Base-by-base conservation (phyloP, 352 stramenopile species). In the Globisporangium megalacanthum region DNA sequence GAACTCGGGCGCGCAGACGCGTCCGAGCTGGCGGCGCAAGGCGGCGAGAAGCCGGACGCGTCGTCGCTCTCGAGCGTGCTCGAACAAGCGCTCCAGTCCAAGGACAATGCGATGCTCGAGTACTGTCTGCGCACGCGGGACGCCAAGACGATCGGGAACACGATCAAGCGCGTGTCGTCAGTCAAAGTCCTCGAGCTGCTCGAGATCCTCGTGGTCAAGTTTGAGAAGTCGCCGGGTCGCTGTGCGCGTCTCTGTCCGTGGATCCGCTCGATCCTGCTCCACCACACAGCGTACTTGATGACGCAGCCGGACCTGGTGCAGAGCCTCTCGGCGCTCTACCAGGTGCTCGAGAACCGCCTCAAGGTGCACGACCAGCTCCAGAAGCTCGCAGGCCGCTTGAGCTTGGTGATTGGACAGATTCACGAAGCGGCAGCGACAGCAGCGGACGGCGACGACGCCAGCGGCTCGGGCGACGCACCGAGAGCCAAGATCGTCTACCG, bases 201-300 rank as follows among this genome's bases (percentile, higher is more conserved):
- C 20, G 72, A 92, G 20, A 76, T 92, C 42, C 72, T 94, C 52
- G 85, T 94, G 45, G 66, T 79, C 37, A 94, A 94, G 66, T 82
- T 92, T 35, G 85, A 94, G 59, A 86, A 88, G 60, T 83, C 71
- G 25, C 85, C 85, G 0, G 84, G 68, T n/a, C 85, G 85, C 14
- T 91, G 86, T 67, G 72, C 75, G 20, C 81, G 79, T 7, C 70
- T 94, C 55, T 94, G 81, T 54, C 77, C 80, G 52, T 94, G 85
- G 85, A 83, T 94, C 61, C 84, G 84, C 56, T 75, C 82, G 47
- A 76, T 93, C 29, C 55, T 94, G 52, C 68, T 93, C 41, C 80
- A 91, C 69, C 85, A 94, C 73, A 93, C 85, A 60, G 81, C 83
- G 39, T 94, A 91, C 66, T 57, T 94, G 17, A 83, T 94, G 64